Percentiles rank a stretch among this genome's conserved stretches.
Conservation (phyloP, 2,329 filamentous ascomycete genomes). For the Alternaria sp. region DNA sequence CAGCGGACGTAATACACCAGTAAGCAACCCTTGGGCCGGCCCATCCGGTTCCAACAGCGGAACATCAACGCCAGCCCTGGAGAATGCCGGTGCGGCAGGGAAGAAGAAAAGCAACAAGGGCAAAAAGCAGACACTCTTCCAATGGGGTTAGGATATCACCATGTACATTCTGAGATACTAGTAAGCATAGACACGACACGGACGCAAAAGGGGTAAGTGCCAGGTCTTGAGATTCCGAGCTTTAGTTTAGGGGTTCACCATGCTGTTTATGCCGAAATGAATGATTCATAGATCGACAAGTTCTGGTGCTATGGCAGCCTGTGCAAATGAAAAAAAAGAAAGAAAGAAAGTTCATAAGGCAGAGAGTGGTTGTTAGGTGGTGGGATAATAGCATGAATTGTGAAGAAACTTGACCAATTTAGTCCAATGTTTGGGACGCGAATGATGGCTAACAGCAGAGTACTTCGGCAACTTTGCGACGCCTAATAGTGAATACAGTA, state of each 20-base stretch:
- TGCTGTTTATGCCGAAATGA: not conserved
- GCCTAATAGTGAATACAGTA: too few species aligned
- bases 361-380: not conserved
- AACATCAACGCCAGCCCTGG: constrained; percentile 34
- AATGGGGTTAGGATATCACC: constrained; percentile 53
- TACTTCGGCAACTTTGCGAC: too few species aligned
- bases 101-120: constrained; percentile 61
- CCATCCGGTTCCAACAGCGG: constrained; percentile 41
- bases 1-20: constrained; percentile 50
- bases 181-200: not conserved
- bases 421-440: too few species aligned
- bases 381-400: not conserved
- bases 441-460: too few species aligned
- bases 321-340: not conserved
- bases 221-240: not conserved
- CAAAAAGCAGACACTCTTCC: constrained; percentile 61
- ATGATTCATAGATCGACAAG: not conserved
- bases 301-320: not conserved
- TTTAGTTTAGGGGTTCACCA: not conserved
- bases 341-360: too few species aligned
- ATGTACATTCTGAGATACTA: not conserved
- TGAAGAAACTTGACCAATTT: too few species aligned
- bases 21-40: constrained; percentile 53
- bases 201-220: not conserved
- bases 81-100: constrained; percentile 36